These are phyloP conservation scores for Sporisorium scitamineum DNA, from an alignment of 1,284 basidiomycete genomes.

Conservation along the genomic window DNA sequence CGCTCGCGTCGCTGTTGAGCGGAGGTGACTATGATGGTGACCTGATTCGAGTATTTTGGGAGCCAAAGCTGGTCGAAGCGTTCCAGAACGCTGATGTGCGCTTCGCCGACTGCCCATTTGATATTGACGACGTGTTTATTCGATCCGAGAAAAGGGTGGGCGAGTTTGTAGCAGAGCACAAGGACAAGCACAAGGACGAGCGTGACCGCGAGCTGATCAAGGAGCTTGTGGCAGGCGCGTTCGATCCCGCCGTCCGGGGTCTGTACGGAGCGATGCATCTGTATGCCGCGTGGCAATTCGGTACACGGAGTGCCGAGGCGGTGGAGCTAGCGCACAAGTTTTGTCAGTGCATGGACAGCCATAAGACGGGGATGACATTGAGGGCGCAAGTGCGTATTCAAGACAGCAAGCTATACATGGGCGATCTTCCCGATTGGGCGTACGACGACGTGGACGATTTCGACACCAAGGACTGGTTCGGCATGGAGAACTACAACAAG, in stretches of 20 bases:
- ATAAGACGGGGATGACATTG: slow-evolving; percentile 40
- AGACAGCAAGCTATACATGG: slow-evolving; percentile 32
- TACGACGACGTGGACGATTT: slow-evolving; percentile 14
- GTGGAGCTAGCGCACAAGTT: slow-evolving; percentile 47
- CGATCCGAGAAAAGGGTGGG: slow-evolving; percentile 30
- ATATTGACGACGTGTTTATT: slow-evolving; percentile 52
- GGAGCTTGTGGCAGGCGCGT: slow-evolving; percentile 24
- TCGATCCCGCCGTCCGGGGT: slow-evolving; percentile 21
- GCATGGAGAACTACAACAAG: slow-evolving; percentile 1
- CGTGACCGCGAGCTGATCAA: slow-evolving; percentile 28
- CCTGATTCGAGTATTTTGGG: slow-evolving; percentile 55
- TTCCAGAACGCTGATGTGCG: slow-evolving; percentile 49
- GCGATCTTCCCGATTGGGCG: slow-evolving; percentile 36
- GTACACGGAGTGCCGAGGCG: slow-evolving; percentile 21
- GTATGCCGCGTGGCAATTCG: slow-evolving; percentile 40
- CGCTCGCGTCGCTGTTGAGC: slow-evolving; percentile 56
- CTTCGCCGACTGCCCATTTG: slow-evolving; percentile 55
- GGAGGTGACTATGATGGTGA: slow-evolving; percentile 67
- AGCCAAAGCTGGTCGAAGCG: slow-evolving; percentile 37
- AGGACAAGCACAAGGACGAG: slow-evolving; percentile 19
- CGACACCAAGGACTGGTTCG: slow-evolving; percentile 24
- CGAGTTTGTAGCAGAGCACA: slow-evolving; percentile 32
- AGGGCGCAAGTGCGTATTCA: slow-evolving; percentile 24
- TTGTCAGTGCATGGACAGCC: slow-evolving; percentile 41
- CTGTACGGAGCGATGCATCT: slow-evolving; percentile 44